Evolutionary conservation across 768 basidiomycete genomes (phyloP).

Genomic region (Mycena metata): DNA sequence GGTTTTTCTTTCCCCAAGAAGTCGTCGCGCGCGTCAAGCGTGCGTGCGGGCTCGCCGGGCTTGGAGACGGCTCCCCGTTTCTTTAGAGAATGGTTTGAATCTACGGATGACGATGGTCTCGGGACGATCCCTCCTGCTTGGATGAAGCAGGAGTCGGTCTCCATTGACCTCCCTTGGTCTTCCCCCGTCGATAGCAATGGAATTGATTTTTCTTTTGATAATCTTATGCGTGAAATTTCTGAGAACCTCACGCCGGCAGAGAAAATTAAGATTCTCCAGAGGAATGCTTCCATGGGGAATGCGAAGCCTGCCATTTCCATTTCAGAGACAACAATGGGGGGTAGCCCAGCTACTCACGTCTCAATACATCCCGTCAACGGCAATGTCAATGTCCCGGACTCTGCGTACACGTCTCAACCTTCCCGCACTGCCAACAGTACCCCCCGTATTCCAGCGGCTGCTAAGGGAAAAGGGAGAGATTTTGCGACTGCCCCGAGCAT

Average conservation of each 20-base stretch:
- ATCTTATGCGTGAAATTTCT: slow-evolving; percentile 12
- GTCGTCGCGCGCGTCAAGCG: slow-evolving; percentile 13
- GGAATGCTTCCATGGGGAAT: background rate
- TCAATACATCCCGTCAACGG: background rate
- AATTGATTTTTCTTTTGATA: slow-evolving; percentile 17
- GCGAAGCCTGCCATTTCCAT: background rate
- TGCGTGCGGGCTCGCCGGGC: background rate
- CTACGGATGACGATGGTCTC: background rate
- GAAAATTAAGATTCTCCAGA: background rate
- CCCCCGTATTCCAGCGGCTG: slow-evolving; percentile 21
- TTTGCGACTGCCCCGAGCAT: slow-evolving; percentile 5
- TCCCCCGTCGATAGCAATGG: slow-evolving; percentile 2
- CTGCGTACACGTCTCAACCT: background rate
- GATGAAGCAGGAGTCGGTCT: slow-evolving; percentile 3
- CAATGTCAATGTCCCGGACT: background rate
- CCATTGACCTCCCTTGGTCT: background rate
- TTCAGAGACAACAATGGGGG: background rate
- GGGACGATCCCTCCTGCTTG: background rate
- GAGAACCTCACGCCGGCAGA: background rate
- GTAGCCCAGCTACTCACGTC: background rate
- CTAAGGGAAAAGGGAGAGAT: too few species aligned
- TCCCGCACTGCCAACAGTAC: background rate
- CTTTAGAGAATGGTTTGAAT: slow-evolving; percentile 3
- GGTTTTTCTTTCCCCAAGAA: background rate
- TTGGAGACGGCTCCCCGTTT: background rate